Percentiles rank a stretch among this genome's conserved stretches.
These are phyloP conservation scores for Exophiala sp. DNA, from an alignment of 2,329 filamentous ascomycete species.

Conservation along the genomic window DNA sequence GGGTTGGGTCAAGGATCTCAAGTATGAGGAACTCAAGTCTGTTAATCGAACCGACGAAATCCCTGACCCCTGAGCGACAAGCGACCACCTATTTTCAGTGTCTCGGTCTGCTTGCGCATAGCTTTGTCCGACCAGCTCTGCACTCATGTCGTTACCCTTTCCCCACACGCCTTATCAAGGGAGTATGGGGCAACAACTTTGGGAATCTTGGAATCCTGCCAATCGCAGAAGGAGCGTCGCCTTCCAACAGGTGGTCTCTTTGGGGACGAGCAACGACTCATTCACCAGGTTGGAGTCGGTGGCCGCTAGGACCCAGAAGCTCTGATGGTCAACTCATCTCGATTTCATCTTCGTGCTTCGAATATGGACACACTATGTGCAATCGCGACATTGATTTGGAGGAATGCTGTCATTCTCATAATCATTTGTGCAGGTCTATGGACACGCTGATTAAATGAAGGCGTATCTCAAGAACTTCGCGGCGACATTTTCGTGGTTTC, in stretches of 20 bases:
- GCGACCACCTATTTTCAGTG: background rate
- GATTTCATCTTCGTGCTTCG: constrained; percentile 34
- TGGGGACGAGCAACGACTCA: too few species aligned
- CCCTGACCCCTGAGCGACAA: background rate
- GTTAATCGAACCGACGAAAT: background rate
- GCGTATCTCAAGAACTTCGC: constrained; percentile 11
- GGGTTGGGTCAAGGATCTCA: constrained; percentile 1
- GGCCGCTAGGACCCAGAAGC: too few species aligned
- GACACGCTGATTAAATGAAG: constrained; percentile 20
- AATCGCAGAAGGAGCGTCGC: too few species aligned
- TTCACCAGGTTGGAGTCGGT: too few species aligned
- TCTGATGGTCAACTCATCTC: constrained; percentile 34
- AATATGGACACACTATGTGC: constrained; percentile 35
- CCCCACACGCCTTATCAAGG: background rate
- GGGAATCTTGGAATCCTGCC: background rate
- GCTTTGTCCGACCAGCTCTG: background rate
- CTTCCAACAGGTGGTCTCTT: too few species aligned
- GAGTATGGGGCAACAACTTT: background rate
- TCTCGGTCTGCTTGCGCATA: background rate
- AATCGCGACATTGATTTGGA: constrained; percentile 40
- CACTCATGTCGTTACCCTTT: background rate
- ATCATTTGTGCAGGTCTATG: constrained; percentile 34
- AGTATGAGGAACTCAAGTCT: background rate
- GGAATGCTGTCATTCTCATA: constrained; percentile 22
- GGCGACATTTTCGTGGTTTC: constrained; percentile 2